A percentile compares a stretch with the other conserved stretches of the same genome.
Evolutionary conservation across 495 filamentous ascomycete species (phyloP).

Genomic region (Penicillium chermesinum): DNA sequence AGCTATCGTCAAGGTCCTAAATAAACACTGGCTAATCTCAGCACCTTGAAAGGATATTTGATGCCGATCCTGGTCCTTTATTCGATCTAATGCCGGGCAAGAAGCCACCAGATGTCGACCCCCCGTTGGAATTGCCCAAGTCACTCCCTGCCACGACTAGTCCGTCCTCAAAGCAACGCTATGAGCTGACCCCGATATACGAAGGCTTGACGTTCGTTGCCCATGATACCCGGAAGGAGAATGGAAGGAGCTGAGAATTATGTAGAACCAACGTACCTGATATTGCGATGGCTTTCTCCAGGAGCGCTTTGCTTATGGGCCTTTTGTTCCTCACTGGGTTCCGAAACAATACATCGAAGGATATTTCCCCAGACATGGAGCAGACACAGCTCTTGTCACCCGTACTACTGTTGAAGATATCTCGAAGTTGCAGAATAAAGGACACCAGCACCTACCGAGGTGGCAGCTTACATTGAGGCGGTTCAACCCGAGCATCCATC

Average conservation of each 20-base stretch:
- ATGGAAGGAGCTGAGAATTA: not conserved
- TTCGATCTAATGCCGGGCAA: not conserved
- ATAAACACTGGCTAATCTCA: not conserved
- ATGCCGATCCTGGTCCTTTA: not conserved
- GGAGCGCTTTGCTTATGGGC: not conserved
- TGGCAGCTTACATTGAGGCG: not conserved
- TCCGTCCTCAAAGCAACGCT: not conserved
- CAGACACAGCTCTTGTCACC: not conserved
- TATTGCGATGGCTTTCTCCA: conserved; percentile 2
- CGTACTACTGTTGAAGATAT: not conserved
- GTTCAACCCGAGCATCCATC: not conserved
- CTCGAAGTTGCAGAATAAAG: not conserved
- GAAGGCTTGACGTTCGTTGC: not conserved
- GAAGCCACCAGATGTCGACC: not conserved
- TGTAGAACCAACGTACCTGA: conserved; percentile 1
- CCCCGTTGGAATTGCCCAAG: not conserved
- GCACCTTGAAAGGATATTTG: not conserved
- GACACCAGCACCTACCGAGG: not conserved
- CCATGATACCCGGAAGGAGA: not conserved
- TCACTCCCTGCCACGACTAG: not conserved
- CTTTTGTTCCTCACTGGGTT: conserved; percentile 3
- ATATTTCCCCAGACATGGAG: not conserved
- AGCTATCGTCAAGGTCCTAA: not conserved
- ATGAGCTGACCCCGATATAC: not conserved
- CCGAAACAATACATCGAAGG: conserved; percentile 2